Conservation (phyloP, 2,329 filamentous ascomycete genomes). For the Sporothrix dimorphospora region DNA sequence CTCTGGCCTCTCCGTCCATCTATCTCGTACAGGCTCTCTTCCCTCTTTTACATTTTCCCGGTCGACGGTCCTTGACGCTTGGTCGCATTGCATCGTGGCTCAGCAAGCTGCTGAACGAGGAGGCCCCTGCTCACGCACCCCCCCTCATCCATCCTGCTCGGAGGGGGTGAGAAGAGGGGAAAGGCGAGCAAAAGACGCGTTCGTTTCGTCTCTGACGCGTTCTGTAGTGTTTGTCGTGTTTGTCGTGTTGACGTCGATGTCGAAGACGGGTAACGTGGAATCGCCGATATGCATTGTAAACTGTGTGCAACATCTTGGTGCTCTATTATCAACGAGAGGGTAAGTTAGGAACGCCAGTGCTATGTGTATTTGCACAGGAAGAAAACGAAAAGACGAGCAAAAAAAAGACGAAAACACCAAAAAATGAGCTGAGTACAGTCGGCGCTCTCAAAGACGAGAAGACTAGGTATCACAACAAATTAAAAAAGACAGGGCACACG, state of each 20-base stretch:
- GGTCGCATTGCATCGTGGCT: slow-evolving; percentile 8
- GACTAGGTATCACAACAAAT: slow-evolving; percentile 26
- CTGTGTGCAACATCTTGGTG: neutral
- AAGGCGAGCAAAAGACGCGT: neutral
- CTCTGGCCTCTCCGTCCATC: slow-evolving; percentile 7
- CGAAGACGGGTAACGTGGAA: neutral
- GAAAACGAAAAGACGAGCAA: neutral
- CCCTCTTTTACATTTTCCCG: neutral
- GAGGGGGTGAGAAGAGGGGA: neutral
- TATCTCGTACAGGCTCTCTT: neutral
- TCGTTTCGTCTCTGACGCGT: slow-evolving; percentile 5
- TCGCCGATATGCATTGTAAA: neutral
- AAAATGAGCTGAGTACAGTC: neutral
- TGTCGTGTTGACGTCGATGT: neutral
- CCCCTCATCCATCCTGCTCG: neutral
- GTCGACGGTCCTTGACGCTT: neutral
- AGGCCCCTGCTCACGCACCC: slow-evolving; percentile 12
- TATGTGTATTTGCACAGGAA: slow-evolving; percentile 9
- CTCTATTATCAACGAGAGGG: neutral
- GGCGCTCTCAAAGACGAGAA: neutral
- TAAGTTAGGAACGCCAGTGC: neutral
- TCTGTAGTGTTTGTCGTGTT: neutral
- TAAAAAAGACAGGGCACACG: neutral
- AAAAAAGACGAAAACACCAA: neutral
- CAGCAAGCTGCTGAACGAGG: neutral